A percentile compares a stretch with the other conserved stretches of the same genome.
phyloP scores from a whole-genome alignment of 176 grass and related monocot genomes.

The Bonia amplexicaulis region DNA sequence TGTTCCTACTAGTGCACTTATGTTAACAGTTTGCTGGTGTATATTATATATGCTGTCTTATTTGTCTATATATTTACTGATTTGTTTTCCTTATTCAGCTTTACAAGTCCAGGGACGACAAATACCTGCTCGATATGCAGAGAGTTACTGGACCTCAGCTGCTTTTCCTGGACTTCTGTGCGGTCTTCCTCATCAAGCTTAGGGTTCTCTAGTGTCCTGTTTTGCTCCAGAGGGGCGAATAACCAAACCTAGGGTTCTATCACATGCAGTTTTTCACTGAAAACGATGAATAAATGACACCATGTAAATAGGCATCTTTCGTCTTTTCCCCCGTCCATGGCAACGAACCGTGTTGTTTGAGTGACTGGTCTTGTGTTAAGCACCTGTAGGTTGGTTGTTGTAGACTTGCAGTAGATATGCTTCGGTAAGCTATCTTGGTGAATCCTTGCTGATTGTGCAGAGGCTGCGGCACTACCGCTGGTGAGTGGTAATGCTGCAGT shows the following conservation, averaged over 20 bases:
- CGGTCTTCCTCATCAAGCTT: slow-evolving; percentile 79
- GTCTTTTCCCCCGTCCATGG: not conserved
- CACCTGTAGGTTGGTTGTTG: slow-evolving; percentile 2
- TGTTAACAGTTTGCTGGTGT: not conserved
- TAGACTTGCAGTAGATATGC: slow-evolving; percentile 14
- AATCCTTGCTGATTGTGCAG: slow-evolving; percentile 11
- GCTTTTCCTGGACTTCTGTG: slow-evolving; percentile 85
- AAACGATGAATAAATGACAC: slow-evolving; percentile 30
- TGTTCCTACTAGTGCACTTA: not conserved
- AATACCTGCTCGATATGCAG: slow-evolving; percentile 92
- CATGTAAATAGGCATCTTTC: slow-evolving; percentile 44
- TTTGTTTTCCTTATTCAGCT: slow-evolving; percentile 48
- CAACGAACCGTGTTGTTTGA: slow-evolving; percentile 33
- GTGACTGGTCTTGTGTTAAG: slow-evolving; percentile 23
- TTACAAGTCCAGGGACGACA: slow-evolving; percentile 82
- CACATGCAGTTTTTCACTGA: not conserved
- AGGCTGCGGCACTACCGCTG: not conserved
- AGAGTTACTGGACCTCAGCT: slow-evolving; percentile 74
- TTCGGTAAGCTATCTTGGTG: slow-evolving; percentile 1
- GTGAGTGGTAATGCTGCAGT: not conserved
- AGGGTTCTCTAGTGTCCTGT: slow-evolving; percentile 57
- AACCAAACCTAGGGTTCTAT: slow-evolving; percentile 45
- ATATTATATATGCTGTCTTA: not conserved
- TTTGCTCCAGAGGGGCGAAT: slow-evolving; percentile 1
- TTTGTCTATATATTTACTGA: not conserved